phyloP scores from a whole-genome alignment of 345 rosid genomes.

The Citrus unshiu region DNA sequence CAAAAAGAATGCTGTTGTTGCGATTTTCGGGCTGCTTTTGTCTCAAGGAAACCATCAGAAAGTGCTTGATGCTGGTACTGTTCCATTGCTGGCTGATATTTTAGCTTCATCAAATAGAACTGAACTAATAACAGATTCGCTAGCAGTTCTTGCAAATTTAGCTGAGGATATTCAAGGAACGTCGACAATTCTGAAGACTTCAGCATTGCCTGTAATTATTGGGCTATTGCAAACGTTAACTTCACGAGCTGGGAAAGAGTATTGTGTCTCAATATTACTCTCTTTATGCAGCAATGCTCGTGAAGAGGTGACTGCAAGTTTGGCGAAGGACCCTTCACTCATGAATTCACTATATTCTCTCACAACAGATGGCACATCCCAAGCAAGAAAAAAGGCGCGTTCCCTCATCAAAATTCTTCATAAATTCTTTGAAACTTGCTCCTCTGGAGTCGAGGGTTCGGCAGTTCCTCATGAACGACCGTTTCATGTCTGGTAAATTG shows the following conservation, averaged over 20 bases:
- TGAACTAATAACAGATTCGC: conserved; percentile 51
- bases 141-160: conserved; percentile 59
- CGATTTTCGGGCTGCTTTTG: conserved; percentile 53
- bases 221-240: conserved; percentile 32
- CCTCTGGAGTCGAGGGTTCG: conserved; percentile 15
- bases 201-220: conserved; percentile 35
- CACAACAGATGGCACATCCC: conserved; percentile 39
- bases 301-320: conserved; percentile 32
- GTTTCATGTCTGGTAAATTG: conserved; percentile 18
- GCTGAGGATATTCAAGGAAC: conserved; percentile 52
- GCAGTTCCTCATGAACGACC: conserved; percentile 19
- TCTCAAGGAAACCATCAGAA: conserved; percentile 43
- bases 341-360: conserved; percentile 41
- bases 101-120: conserved; percentile 37
- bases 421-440: conserved; percentile 33
- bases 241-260: conserved; percentile 47
- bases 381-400: conserved; percentile 42
- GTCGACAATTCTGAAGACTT: conserved; percentile 38
- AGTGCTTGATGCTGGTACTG: conserved; percentile 50
- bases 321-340: conserved; percentile 35
- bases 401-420: conserved; percentile 43
- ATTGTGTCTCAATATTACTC: conserved; percentile 50
- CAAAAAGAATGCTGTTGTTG: conserved; percentile 61
- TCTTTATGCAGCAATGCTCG: conserved; percentile 52
- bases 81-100: conserved; percentile 43